phyloP scores from a whole-genome alignment of 164 flowering plant genomes.

The Nymphaea thermarum region DNA sequence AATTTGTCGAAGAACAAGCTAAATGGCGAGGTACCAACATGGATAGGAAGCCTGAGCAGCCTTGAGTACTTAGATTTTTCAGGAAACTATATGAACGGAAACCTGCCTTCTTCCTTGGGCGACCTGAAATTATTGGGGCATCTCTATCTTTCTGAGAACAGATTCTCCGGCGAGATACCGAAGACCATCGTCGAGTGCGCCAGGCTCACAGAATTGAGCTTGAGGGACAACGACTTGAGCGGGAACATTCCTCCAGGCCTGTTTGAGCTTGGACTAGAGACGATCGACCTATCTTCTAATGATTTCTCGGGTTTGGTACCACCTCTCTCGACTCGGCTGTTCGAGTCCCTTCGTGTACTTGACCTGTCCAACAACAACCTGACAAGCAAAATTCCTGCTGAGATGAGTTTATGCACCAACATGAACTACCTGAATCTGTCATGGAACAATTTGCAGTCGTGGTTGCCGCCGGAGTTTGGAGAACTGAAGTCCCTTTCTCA shows the following conservation, averaged over 20 bases:
- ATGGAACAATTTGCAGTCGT: conserved; percentile 55
- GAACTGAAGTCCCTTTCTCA: conserved; percentile 49
- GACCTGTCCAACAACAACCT: conserved; percentile 66
- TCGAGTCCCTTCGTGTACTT: conserved; percentile 31
- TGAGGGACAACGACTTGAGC: conserved; percentile 44
- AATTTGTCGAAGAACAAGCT: conserved; percentile 38
- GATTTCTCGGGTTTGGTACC: not conserved
- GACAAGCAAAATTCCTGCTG: conserved; percentile 62
- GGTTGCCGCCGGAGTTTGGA: conserved; percentile 67
- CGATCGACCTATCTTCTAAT: not conserved
- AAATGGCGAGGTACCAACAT: conserved; percentile 47
- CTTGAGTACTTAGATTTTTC: conserved; percentile 50
- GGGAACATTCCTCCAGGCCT: conserved; percentile 15
- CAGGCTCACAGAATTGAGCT: conserved; percentile 24
- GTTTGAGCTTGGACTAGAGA: not conserved
- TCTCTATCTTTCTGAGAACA: conserved; percentile 42
- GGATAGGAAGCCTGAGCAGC: conserved; percentile 50
- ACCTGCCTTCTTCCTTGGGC: conserved; percentile 47
- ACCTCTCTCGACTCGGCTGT: conserved; percentile 45
- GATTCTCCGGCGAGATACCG: conserved; percentile 46
- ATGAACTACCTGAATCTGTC: conserved; percentile 79
- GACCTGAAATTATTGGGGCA: conserved; percentile 36
- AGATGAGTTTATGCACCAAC: conserved; percentile 51
- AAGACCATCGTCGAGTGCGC: conserved; percentile 31
- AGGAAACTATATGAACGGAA: conserved; percentile 41